Evolutionary conservation across 257 asterid genomes (phyloP), one percentile per base, ranked within the genome.

Genomic region (Salvia rosmarinus): DNA sequence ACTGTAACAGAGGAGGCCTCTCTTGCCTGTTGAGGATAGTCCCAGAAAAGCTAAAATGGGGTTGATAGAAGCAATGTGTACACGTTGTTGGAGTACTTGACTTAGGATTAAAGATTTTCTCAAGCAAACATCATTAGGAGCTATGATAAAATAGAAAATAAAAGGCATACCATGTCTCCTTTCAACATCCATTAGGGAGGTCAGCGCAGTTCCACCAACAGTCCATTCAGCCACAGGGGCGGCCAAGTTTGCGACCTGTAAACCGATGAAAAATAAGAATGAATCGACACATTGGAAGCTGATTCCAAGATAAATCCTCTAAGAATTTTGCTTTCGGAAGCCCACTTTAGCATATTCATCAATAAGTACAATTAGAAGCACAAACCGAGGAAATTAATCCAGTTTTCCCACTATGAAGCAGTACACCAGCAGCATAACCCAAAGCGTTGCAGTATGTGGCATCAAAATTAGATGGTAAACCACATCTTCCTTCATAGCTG

Each of bases 401-500:
- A 0, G 96, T 85, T 84, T 89, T 92, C 72, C 98, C 95, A 78
- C 91, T 82, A 10, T 87, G 85, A 73, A 92, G 89, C 81, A 92
- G 79, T 12, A 81, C 92, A 51, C 96, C 98, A 78, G 98, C 96
- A 61, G 77, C 96, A 68, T 85, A 85, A 64, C 89, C 89, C 81
- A 85, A 76, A 63, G 89, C 89, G 59, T 82, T 73, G 80, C 99
- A 95, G 82, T 95, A 95, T 14, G 95, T 77, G 69, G 99, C 63
- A 79, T 95, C 99, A 74, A 95, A 95, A 69, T 88, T 95, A 10
- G 98, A 95, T 39, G 98, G 99, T 79, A 95, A 80, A 32, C 99
- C 99, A 67, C 99, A 95, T 73, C 99, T 87, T 78, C 96, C 98
- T 79, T 93, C 98, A 37, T 93, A 93, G 34, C 98, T 93, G 80